Conservation (phyloP, 2,329 filamentous ascomycete species). For the Epicoccum sorghinum region DNA sequence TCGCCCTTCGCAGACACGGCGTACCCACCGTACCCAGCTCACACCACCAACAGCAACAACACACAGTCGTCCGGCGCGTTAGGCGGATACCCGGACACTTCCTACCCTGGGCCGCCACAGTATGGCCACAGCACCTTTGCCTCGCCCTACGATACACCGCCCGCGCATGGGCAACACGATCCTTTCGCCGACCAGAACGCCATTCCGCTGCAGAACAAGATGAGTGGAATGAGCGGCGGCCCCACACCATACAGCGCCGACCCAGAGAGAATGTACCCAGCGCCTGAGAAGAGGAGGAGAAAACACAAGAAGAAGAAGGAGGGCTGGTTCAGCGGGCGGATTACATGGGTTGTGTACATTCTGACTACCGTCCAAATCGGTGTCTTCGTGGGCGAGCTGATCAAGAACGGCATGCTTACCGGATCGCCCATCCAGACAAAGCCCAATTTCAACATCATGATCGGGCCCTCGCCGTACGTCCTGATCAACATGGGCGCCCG, state of each 20-base stretch:
- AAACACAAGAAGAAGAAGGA: slow-evolving; percentile 50
- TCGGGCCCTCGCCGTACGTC: slow-evolving; percentile 87
- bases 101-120: slow-evolving; percentile 60
- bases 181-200: slow-evolving; percentile 57
- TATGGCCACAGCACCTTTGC: slow-evolving; percentile 29
- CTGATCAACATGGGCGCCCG: slow-evolving; percentile 97
- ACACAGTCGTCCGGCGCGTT: slow-evolving; percentile 54
- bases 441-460: slow-evolving; percentile 94
- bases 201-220: slow-evolving; percentile 53
- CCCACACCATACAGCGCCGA: slow-evolving; percentile 47
- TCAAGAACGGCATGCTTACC: slow-evolving; percentile 79
- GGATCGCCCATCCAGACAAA: slow-evolving; percentile 78
- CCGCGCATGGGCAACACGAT: slow-evolving; percentile 59
- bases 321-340: slow-evolving; percentile 62
- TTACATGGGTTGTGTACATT: slow-evolving; percentile 82
- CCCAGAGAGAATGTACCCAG: slow-evolving; percentile 48
- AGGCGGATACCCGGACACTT: slow-evolving; percentile 60
- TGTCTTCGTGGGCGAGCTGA: slow-evolving; percentile 89
- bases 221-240: slow-evolving; percentile 47
- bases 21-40: slow-evolving; percentile 57
- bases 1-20: slow-evolving; percentile 43
- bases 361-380: slow-evolving; percentile 77
- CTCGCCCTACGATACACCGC: slow-evolving; percentile 49
- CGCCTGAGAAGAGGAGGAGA: slow-evolving; percentile 25
- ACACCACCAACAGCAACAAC: slow-evolving; percentile 26